A percentile compares a stretch with the other conserved stretches of the same genome.
phyloP scores from a whole-genome alignment of 192 early-diverging fungal species.

The Coemansia sp. region DNA sequence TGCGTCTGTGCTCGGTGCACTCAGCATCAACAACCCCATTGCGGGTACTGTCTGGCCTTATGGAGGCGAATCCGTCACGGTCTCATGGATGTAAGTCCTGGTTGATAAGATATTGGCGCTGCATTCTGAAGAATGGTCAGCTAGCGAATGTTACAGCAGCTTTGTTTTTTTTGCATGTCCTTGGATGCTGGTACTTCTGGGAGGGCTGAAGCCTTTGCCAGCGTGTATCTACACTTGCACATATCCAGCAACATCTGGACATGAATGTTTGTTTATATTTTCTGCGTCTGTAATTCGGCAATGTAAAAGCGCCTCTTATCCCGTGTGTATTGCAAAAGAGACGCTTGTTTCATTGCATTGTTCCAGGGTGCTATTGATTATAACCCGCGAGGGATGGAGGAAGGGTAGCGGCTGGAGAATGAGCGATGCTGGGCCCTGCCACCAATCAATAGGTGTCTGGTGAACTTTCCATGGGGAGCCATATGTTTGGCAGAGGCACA shows the following conservation, averaged over 20 bases:
- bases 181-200: too few relatives aligned
- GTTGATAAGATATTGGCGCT: too few relatives aligned
- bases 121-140: background rate
- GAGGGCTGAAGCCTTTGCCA: too few relatives aligned
- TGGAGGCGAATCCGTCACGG: slow-evolving; percentile 22
- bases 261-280: background rate
- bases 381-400: too few relatives aligned
- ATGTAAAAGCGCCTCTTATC: background rate
- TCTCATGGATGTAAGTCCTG: slow-evolving; percentile 52
- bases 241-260: background rate
- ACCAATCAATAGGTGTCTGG: background rate
- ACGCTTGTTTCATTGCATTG: too few relatives aligned
- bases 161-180: too few relatives aligned
- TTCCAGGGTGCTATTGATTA: too few relatives aligned
- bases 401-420: too few relatives aligned
- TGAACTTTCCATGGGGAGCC: background rate
- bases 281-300: background rate
- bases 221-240: background rate
- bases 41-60: slow-evolving; percentile 31
- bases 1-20: slow-evolving; percentile 31
- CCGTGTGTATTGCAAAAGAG: background rate
- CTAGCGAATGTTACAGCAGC: too few relatives aligned
- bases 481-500: background rate
- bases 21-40: slow-evolving; percentile 53
- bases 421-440: too few relatives aligned